Evolutionary conservation across 768 basidiomycete genomes (phyloP).

Genomic region (Auriscalpium vulgare): DNA sequence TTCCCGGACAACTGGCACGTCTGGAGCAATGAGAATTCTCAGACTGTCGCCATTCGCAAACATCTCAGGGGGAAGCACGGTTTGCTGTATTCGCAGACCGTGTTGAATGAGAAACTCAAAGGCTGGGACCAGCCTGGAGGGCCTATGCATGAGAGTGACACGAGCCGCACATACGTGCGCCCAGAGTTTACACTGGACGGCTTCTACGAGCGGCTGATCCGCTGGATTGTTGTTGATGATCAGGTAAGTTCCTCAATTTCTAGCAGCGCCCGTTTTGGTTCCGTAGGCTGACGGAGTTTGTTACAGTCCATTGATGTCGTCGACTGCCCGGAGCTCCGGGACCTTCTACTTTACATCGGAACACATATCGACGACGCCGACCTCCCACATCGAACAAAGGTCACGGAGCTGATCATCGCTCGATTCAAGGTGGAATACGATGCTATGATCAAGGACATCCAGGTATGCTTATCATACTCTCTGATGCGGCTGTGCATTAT

Average conservation of each 20-base stretch:
- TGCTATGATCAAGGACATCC: constrained; percentile 17
- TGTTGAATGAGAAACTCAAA: constrained; percentile 15
- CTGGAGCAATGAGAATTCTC: constrained; percentile 17
- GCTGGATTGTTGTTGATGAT: constrained; percentile 24
- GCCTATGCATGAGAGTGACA: constrained; percentile 2
- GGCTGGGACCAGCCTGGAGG: constrained; percentile 7
- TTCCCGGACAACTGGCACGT: background rate
- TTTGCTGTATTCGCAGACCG: constrained; percentile 5
- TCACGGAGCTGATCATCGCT: constrained; percentile 22
- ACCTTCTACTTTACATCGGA: constrained; percentile 23
- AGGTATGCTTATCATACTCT: constrained; percentile 13
- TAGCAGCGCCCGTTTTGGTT: background rate
- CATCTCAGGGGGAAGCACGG: constrained; percentile 20
- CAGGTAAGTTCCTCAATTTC: constrained; percentile 21
- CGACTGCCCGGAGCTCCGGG: constrained; percentile 26
- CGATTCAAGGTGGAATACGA: constrained; percentile 17
- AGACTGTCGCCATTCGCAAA: constrained; percentile 16
- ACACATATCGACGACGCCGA: constrained; percentile 21
- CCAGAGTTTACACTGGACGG: constrained; percentile 18
- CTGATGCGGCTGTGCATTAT: background rate
- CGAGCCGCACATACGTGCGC: background rate
- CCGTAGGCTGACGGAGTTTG: background rate
- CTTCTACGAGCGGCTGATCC: constrained; percentile 15
- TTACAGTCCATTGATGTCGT: constrained; percentile 31
- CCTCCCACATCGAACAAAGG: constrained; percentile 28